Percentiles rank a stretch among this genome's conserved stretches.
These are phyloP conservation scores for Colletotrichum limetticola DNA, from an alignment of 2,329 filamentous ascomycete species.

Conservation along the genomic window DNA sequence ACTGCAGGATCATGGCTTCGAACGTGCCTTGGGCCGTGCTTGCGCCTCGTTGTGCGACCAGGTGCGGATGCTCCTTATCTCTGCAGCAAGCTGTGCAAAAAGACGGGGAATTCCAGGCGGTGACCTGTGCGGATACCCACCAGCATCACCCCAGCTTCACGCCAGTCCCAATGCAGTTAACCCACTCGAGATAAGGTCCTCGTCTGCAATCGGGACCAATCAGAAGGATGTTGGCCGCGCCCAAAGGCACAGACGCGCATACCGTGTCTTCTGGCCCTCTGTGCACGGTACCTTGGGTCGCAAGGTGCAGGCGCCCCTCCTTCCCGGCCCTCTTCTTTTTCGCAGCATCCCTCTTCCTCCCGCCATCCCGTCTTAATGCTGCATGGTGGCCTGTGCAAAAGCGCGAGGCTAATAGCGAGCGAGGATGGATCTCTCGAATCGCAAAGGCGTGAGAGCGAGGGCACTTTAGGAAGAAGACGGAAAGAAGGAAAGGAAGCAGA, in stretches of 20 bases:
- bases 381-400: background rate
- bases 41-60: background rate
- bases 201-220: conserved; percentile 13
- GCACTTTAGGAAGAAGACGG: background rate
- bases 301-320: background rate
- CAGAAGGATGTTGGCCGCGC: background rate
- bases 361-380: conserved; percentile 2
- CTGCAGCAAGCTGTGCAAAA: background rate
- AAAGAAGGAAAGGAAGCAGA: background rate
- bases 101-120: background rate
- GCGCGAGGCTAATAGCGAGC: background rate
- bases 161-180: background rate
- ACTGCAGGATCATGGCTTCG: background rate
- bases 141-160: conserved; percentile 13
- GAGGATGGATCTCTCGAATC: background rate
- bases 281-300: background rate
- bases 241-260: background rate
- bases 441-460: background rate
- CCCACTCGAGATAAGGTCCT: background rate
- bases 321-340: background rate
- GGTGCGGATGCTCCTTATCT: conserved; percentile 26
- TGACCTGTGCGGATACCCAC: conserved; percentile 25
- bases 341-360: background rate
- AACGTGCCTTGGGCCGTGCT: background rate
- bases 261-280: background rate